Base-by-base conservation (phyloP, 345 rosid species). In the Atalantia buxifolia region DNA sequence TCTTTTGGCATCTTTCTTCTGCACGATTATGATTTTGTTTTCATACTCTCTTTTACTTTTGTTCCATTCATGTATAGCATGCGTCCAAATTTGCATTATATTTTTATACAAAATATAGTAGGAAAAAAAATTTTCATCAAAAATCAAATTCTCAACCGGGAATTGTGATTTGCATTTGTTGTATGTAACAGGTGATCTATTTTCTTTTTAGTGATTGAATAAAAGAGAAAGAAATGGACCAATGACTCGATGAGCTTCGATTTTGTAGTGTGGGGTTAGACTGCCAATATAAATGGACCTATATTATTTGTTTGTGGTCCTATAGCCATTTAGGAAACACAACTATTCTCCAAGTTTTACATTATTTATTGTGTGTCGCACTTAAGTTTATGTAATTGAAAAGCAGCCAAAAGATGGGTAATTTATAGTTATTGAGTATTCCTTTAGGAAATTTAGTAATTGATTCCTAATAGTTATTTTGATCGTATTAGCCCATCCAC, bases 1-100 rank as follows among this genome's bases (percentile, higher is more conserved):
- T 76, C 16, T 77, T 75, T 79, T 70, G 81, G 81, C 75, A 19
- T 36, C 69, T 28, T 38, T 68, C n/a, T 68, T 62, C 67, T 48
- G 48, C 25, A 27, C 14, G n/a, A 35, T 66, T 68, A 48, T 69
- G 16, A 35, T 73, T 74, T 68, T 69, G 56, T 74, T 67, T 61
- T 35, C 62, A 62, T 76, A 21, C 77, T 53, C 57, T 53, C 57
- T 53, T 18, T 18, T 18, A 18, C 57, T 53, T 53, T 53, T 18
- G 57, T 53, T 53, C 57, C 57, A 18, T 53, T 53, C 57, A 5
- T 53, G 57, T 1, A 6, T 18, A 18, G 22, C 18, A 19, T 1
- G 57, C 19, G 57, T 53, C 57, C 57, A 53, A 53, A 53, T 16
- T 5, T 53, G 57, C 57, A 16, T 0, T 19, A 18, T 53, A 53